These are phyloP conservation scores for Plectosphaerella plurivora DNA, from an alignment of 2,329 filamentous ascomycete species.

Conservation along the genomic window DNA sequence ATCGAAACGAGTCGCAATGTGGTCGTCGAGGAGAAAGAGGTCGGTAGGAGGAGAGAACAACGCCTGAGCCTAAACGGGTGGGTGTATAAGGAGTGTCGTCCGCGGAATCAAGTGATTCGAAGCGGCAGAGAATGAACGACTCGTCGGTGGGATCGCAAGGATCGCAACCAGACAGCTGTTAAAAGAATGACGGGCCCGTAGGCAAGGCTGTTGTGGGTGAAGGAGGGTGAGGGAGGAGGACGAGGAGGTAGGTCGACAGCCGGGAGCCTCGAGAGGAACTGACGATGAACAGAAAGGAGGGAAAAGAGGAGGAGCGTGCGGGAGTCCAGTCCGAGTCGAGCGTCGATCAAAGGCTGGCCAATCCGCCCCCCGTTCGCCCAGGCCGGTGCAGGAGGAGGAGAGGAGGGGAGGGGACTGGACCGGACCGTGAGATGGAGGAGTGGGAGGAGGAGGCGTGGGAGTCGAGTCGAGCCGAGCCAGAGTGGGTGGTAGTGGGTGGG, in stretches of 20 bases:
- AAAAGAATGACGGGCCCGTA: slow-evolving; percentile 56
- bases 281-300: slow-evolving; percentile 20
- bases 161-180: slow-evolving; percentile 4
- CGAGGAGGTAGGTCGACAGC: slow-evolving; percentile 27
- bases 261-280: slow-evolving; percentile 20
- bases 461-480: no score
- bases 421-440: no score
- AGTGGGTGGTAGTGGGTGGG: no score
- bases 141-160: slow-evolving; percentile 16
- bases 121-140: slow-evolving; percentile 24
- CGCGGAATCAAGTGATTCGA: slow-evolving; percentile 4
- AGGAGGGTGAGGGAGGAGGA: neutral
- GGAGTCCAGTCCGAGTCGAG: slow-evolving; percentile 5
- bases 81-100: slow-evolving; percentile 9
- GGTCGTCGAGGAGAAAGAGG: neutral
- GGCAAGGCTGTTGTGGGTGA: slow-evolving; percentile 38
- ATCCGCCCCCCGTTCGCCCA: neutral
- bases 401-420: neutral
- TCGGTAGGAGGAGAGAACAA: neutral
- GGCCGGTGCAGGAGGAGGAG: slow-evolving; percentile 3
- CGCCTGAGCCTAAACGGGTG: neutral
- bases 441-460: no score
- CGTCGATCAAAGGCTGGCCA: neutral
- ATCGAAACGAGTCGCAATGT: neutral
- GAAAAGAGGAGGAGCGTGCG: slow-evolving; percentile 5